Percentiles rank a stretch among this genome's conserved stretches.
Evolutionary conservation across 1,284 basidiomycete species (phyloP).

Genomic region (Puccinia horiana): DNA sequence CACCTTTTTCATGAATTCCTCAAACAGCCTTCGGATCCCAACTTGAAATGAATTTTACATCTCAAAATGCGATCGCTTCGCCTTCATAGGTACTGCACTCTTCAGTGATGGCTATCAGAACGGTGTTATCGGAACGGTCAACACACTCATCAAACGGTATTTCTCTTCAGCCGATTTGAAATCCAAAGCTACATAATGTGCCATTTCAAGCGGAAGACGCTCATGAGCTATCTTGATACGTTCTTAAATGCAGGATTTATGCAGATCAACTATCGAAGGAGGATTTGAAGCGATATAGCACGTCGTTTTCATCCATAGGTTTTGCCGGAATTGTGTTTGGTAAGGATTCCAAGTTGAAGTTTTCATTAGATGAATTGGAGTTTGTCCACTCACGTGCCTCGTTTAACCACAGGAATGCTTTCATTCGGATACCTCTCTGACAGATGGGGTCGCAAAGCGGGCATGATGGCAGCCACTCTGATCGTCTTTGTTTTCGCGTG

Average conservation of each 20-base stretch:
- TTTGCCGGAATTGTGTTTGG: constrained; percentile 49
- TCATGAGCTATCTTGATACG: background rate
- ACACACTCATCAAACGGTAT: constrained; percentile 49
- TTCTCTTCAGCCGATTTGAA: background rate
- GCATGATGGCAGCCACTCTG: constrained; percentile 78
- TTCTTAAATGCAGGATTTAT: constrained; percentile 20
- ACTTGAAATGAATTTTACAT: too few species aligned
- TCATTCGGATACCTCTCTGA: constrained; percentile 72
- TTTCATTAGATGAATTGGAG: background rate
- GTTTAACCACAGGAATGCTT: constrained; percentile 50
- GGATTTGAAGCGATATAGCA: constrained; percentile 27
- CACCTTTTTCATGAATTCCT: background rate
- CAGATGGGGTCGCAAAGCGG: constrained; percentile 81
- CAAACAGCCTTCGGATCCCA: background rate
- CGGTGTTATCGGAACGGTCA: constrained; percentile 49
- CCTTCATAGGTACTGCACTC: constrained; percentile 69
- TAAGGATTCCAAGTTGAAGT: background rate
- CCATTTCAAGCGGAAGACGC: background rate
- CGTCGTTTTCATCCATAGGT: constrained; percentile 45
- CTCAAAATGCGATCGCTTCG: background rate
- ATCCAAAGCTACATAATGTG: too few species aligned
- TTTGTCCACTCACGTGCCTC: background rate
- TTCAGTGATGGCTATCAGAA: constrained; percentile 70
- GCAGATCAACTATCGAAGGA: constrained; percentile 40
- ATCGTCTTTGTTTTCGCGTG: constrained; percentile 78